Base-by-base conservation (phyloP, 2,329 filamentous ascomycete species). In the Dryadomyces sulphureus region DNA sequence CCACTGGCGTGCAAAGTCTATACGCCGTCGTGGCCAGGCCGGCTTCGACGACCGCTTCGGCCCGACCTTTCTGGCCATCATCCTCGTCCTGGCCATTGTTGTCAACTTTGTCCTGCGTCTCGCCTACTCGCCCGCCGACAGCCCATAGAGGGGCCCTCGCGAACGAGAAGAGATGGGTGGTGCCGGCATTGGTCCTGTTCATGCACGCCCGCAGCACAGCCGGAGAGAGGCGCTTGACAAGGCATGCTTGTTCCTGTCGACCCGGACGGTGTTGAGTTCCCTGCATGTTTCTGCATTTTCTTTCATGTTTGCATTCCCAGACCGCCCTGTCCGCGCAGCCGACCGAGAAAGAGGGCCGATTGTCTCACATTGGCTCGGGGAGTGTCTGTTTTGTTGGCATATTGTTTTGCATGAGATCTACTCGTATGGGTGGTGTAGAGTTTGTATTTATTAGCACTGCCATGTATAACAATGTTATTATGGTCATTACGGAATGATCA, bases 41-140 rank as follows among this genome's bases (percentile, higher is more conserved):
- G 92, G 92, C 20, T 96, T 98, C 61, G 92, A 98, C 62, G 92
- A 98, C 69, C 78, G 89, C 38, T 89, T 94, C 57, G 92, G 92
- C 7, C 92, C 92, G 5, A 95, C 89, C 0, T 77, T 96, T 44
- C 65, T 98, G 63, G 86, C 90, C 42, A 74, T 95, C 56, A 84
- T 90, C 45, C 68, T 98, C 54, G 67, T 95, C 56, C 72, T 85
- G 41, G 92, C 90, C 14, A 86, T 98, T n/a, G 70, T 95, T 45
- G 85, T 95, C 58, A 98, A 98, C 69, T 96, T 98, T 62, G 81
- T 94, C 34, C 68, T 98, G 60, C 75, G 88, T 53, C 79, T 88
- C 54, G 65, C 64, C 3, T 73, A 74, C 54, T 49, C 50, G 17
- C 46, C 49, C 38, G 39, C 47, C 17, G 14, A 24, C 25, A 50